A percentile compares a stretch with the other conserved stretches of the same genome.
Evolutionary conservation across 345 rosid genomes (phyloP).

Genomic region (Pseudoturritis turrita): DNA sequence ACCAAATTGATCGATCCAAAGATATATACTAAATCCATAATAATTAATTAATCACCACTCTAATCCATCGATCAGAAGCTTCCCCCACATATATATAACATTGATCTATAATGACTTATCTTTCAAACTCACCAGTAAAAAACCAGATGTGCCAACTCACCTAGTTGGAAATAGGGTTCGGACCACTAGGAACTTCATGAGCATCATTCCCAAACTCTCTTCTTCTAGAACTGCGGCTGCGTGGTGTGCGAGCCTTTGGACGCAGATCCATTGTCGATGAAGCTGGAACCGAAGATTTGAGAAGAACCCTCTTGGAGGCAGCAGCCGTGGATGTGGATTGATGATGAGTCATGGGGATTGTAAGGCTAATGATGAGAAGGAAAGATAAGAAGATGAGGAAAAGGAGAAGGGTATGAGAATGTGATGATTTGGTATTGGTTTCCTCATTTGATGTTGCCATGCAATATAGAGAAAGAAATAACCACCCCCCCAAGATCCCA

Average conservation of each 20-base stretch:
- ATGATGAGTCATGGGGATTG: slow-evolving; percentile 24
- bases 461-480: slow-evolving; percentile 52
- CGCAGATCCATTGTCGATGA: slow-evolving; percentile 41
- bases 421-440: slow-evolving; percentile 36
- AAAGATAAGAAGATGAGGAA: slow-evolving; percentile 36
- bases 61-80: slow-evolving; percentile 16
- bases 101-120: slow-evolving; percentile 20
- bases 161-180: slow-evolving; percentile 88
- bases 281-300: slow-evolving; percentile 31
- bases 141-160: slow-evolving; percentile 28
- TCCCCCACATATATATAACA: slow-evolving; percentile 13
- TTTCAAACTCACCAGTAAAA: slow-evolving; percentile 17
- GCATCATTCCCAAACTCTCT: slow-evolving; percentile 46
- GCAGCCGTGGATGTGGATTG: slow-evolving; percentile 11
- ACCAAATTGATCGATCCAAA: slow-evolving; percentile 19
- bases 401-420: slow-evolving; percentile 20
- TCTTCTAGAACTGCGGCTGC: slow-evolving; percentile 26
- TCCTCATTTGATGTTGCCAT: slow-evolving; percentile 65
- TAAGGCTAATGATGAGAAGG: slow-evolving; percentile 39
- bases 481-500: slow-evolving; percentile 90
- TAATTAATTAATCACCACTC: neutral
- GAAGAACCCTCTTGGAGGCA: slow-evolving; percentile 49
- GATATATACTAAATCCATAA: slow-evolving; percentile 27
- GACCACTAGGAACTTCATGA: slow-evolving; percentile 93
- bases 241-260: slow-evolving; percentile 29